These are phyloP conservation scores for Coccomyxa subellipsoidea DNA, from an alignment of 163 green algal species.

Conservation along the genomic window DNA sequence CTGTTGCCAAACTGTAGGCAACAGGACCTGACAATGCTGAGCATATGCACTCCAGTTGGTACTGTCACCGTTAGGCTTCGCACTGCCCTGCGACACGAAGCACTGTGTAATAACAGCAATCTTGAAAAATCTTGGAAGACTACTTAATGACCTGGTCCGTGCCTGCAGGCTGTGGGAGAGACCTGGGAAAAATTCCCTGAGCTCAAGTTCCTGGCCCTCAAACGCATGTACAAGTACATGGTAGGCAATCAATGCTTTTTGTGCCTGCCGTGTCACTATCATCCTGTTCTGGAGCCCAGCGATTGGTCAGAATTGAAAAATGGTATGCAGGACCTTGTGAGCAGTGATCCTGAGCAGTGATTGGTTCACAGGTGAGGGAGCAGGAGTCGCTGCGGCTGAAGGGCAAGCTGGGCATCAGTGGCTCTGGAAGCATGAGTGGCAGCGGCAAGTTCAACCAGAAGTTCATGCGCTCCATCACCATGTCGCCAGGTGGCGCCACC, in stretches of 20 bases:
- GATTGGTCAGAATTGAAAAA: no score
- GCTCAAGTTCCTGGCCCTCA: slow-evolving; percentile 15
- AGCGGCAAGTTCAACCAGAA: not conserved
- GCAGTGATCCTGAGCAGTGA: not conserved
- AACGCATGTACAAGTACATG: slow-evolving; percentile 12
- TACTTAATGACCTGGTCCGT: no score
- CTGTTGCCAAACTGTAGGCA: no score
- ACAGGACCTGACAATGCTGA: no score
- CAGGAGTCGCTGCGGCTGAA: not conserved
- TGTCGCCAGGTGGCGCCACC: not conserved
- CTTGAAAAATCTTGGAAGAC: no score
- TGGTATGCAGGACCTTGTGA: no score
- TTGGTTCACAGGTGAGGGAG: slow-evolving; percentile 4
- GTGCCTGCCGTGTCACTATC: no score
- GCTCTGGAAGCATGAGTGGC: not conserved
- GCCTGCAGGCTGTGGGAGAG: slow-evolving; percentile 19
- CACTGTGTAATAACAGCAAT: no score
- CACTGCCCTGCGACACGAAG: no score
- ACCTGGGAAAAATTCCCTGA: slow-evolving; percentile 18
- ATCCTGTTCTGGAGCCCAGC: no score
- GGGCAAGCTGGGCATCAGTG: not conserved
- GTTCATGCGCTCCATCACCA: not conserved
- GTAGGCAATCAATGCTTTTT: not conserved
- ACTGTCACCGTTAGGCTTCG: no score
- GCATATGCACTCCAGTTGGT: no score